Evolutionary conservation across 208 protist genomes (phyloP).

Genomic region (Acanthamoeba sp.): DNA sequence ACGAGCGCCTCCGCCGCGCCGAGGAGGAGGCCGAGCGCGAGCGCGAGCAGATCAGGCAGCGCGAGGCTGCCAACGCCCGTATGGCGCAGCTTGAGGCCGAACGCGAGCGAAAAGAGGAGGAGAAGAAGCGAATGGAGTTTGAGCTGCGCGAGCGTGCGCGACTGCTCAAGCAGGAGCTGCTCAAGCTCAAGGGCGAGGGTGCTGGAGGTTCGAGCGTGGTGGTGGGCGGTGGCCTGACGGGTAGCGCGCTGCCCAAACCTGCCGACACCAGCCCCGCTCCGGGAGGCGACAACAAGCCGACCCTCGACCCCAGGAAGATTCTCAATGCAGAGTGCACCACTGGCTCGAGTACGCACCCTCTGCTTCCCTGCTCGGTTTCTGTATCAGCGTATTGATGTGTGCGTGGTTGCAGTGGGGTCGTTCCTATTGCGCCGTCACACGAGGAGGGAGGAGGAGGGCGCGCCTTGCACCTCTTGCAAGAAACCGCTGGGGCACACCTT

Average conservation of each 20-base stretch:
- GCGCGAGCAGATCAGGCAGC: not conserved
- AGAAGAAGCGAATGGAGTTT: not conserved
- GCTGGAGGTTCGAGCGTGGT: not conserved
- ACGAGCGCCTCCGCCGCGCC: not conserved
- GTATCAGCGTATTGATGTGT: not conserved
- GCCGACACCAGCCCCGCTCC: not conserved
- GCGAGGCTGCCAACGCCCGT: not conserved
- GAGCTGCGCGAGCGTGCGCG: slow-evolving; percentile 10
- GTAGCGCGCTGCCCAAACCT: too few relatives aligned
- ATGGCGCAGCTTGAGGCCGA: not conserved
- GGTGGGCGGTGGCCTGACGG: too few relatives aligned
- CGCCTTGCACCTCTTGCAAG: not conserved
- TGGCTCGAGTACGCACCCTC: not conserved
- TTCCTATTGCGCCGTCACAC: not conserved
- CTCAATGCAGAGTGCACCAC: slow-evolving; percentile 46
- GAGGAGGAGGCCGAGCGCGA: slow-evolving; percentile 1
- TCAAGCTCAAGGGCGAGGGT: slow-evolving; percentile 18
- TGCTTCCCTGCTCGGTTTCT: not conserved
- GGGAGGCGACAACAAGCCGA: not conserved
- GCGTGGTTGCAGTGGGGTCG: not conserved
- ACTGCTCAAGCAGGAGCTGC: slow-evolving; percentile 37
- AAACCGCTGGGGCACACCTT: not conserved
- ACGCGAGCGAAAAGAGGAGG: not conserved
- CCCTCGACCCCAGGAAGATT: not conserved
- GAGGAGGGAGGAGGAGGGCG: not conserved